Evolutionary conservation across 139 green algal genomes (phyloP).

Genomic region (Pleodorina starrii): DNA sequence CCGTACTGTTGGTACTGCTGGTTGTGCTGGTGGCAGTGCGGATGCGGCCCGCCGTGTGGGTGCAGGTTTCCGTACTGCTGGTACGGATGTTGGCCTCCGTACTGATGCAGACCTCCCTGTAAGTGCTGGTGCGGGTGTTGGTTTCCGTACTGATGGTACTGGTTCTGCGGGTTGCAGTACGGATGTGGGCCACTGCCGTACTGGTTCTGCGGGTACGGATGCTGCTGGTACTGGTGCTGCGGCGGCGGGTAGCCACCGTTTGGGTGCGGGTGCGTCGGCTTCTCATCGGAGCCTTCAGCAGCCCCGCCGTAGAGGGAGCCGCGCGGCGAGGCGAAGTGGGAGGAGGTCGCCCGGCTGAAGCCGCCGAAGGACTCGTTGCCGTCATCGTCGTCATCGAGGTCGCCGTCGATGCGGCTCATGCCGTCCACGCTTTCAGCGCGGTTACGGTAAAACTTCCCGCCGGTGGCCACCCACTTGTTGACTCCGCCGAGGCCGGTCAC

Average conservation of each 20-base stretch:
- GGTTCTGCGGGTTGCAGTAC: too few relatives aligned
- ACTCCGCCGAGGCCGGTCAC: background rate
- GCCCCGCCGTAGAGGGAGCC: background rate
- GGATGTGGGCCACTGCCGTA: background rate
- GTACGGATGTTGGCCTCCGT: background rate
- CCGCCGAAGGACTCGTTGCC: background rate
- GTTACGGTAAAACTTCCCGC: conserved; percentile 20
- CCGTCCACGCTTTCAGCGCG: background rate
- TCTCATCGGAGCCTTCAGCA: background rate
- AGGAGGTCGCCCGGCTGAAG: conserved; percentile 7
- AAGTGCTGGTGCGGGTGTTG: background rate
- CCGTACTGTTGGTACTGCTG: background rate
- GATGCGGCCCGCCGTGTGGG: background rate
- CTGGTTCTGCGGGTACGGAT: background rate
- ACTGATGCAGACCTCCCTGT: too few relatives aligned
- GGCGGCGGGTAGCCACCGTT: too few relatives aligned
- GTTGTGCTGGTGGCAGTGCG: background rate
- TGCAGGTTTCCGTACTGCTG: background rate
- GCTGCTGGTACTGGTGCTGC: background rate
- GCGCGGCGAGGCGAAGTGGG: background rate
- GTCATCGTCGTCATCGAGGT: background rate
- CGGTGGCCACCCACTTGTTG: conserved; percentile 28
- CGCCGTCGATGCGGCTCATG: background rate
- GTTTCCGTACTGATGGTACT: background rate
- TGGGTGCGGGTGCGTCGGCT: background rate